These are phyloP conservation scores for Pseudocercospora cruenta DNA, from an alignment of 2,329 filamentous ascomycete genomes.

Conservation along the genomic window DNA sequence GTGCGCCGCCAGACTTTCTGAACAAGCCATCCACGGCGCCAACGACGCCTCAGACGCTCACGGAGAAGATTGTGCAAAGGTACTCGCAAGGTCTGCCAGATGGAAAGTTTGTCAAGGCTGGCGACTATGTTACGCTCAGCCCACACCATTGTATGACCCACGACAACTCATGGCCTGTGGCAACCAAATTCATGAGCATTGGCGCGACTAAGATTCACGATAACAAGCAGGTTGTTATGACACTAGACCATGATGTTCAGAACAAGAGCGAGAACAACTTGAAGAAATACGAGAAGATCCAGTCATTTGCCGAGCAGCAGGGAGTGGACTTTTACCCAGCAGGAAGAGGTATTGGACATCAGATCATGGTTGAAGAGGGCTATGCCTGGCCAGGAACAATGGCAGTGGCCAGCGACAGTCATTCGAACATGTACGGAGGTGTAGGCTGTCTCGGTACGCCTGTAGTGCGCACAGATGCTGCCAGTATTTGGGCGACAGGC, in stretches of 20 bases:
- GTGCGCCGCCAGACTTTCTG: slow-evolving; percentile 71
- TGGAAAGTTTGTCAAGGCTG: slow-evolving; percentile 74
- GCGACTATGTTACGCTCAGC: slow-evolving; percentile 80
- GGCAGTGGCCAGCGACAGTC: slow-evolving; percentile 75
- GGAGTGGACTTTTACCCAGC: slow-evolving; percentile 78
- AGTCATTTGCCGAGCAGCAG: slow-evolving; percentile 78
- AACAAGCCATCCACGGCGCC: slow-evolving; percentile 58
- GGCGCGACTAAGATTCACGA: slow-evolving; percentile 75
- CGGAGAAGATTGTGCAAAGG: slow-evolving; percentile 88
- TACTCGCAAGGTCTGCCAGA: slow-evolving; percentile 75
- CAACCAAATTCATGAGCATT: slow-evolving; percentile 79
- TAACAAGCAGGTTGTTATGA: slow-evolving; percentile 75
- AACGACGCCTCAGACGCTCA: slow-evolving; percentile 72
- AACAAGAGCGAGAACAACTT: slow-evolving; percentile 78
- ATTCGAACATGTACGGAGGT: slow-evolving; percentile 83
- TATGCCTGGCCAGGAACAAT: slow-evolving; percentile 85
- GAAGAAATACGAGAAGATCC: slow-evolving; percentile 80
- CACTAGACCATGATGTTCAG: slow-evolving; percentile 86
- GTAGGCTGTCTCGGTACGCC: slow-evolving; percentile 77
- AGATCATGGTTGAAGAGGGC: slow-evolving; percentile 86
- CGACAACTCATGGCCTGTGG: slow-evolving; percentile 79
- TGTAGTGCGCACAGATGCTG: slow-evolving; percentile 85
- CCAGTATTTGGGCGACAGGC: slow-evolving; percentile 80
- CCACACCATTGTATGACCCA: slow-evolving; percentile 83
- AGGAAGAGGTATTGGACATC: slow-evolving; percentile 83